Conservation (phyloP, 2,329 filamentous ascomycete species). For the Ascomycota sp. region DNA sequence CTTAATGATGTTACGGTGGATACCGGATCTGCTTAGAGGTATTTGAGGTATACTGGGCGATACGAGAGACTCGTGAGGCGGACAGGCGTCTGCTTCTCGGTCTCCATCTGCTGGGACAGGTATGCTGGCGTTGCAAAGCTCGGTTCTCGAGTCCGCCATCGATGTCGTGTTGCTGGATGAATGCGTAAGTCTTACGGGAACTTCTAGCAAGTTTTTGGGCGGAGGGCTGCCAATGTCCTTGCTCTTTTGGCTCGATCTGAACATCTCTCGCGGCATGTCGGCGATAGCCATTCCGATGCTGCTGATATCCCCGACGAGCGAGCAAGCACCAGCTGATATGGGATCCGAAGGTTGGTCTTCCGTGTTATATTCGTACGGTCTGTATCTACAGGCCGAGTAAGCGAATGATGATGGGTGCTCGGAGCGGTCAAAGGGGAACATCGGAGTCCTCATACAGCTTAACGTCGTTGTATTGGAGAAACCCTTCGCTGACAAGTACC, state of each 20-base stretch:
- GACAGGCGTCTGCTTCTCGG: neutral
- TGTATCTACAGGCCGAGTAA: conserved; percentile 17
- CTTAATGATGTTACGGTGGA: neutral
- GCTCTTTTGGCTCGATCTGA: conserved; percentile 16
- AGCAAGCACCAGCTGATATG: conserved; percentile 52
- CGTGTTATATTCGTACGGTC: conserved; percentile 44
- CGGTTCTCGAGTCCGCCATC: conserved; percentile 1
- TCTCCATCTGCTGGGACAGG: neutral
- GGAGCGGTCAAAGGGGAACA: too few species aligned
- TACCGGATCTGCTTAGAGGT: neutral
- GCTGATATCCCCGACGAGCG: conserved; percentile 62
- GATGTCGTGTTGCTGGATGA: conserved; percentile 2
- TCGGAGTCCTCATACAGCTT: conserved; percentile 35
- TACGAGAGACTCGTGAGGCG: neutral
- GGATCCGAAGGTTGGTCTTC: conserved; percentile 62
- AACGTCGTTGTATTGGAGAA: conserved; percentile 45
- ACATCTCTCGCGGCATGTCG: conserved; percentile 40
- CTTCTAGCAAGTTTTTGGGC: neutral
- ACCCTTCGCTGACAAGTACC: conserved; percentile 38
- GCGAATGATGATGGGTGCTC: neutral
- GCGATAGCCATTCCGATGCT: conserved; percentile 64
- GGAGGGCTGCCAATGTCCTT: conserved; percentile 3
- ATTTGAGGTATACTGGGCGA: neutral
- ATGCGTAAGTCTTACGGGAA: too few species aligned
- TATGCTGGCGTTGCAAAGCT: neutral